Base-by-base conservation (phyloP, 2,329 filamentous ascomycete species). In the Zasmidium cellare region DNA sequence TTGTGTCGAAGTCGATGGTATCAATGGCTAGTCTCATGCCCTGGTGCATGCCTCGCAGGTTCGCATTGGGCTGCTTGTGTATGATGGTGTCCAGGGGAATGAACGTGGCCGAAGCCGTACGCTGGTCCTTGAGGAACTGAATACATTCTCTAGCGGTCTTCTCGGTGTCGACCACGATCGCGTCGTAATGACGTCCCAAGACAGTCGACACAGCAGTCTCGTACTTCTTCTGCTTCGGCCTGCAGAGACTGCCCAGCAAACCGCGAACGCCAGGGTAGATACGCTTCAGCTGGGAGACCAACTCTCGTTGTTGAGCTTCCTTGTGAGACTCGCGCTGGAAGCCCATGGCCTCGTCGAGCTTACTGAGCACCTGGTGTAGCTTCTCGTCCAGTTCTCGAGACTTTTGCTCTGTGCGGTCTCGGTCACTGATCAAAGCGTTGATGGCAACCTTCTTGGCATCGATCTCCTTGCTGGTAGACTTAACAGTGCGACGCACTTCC, bases 31-130 rank as follows among this genome's bases (percentile, higher is more conserved):
- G 83, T 7, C 93, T 87, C 74, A 87, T 87, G 47, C 90, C 91
- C 41, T 90, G 89, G 55, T 90, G 84, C 73, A 96, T 88, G 24
- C 92, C 91, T 76, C 97, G 97, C 64, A 99, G 81, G 59, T 91
- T 92, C 3, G 91, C 90, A 72, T 96, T 96, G 58, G 94, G 85
- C 11, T 91, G 87, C 72, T 91, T 92, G 71, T 97, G 92, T 70
- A 97, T 96, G 73, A 99, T 96, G 53, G 96, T 97, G 79, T 99
- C 94, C 18, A 99, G 82, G 1, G 94, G 94, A 62, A 97, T 92
- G 74, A 99, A 97, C 1, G 91, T 97, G 76, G 94, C 91, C 57
- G 92, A 91, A 6, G 89, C 85, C 54, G 90, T 87, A 56, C 91
- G 87, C 71, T 97, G 91, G 64, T 96, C 91, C 67, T 94, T 94